Conservation (phyloP, 305 asterid species). For the Fraxinus latifolia region DNA sequence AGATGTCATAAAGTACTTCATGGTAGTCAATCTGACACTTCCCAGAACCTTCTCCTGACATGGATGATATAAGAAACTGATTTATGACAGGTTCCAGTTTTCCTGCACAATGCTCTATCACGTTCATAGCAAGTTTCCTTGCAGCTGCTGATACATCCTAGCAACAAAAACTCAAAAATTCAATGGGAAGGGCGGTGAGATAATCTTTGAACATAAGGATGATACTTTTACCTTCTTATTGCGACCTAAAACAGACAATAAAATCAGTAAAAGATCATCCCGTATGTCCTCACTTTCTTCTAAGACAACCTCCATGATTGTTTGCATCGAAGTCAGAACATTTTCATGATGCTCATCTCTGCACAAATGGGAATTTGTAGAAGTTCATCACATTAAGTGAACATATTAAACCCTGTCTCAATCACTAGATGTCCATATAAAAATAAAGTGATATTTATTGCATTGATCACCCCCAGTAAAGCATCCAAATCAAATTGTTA, state of each 20-base stretch:
- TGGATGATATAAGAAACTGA: constrained; percentile 75
- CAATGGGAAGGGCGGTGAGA: constrained; percentile 21
- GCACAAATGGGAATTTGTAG: constrained; percentile 20
- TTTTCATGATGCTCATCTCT: constrained; percentile 88
- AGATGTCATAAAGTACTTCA: constrained; percentile 72
- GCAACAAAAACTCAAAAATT: constrained; percentile 26
- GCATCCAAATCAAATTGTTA: not conserved
- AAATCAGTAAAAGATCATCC: constrained; percentile 62
- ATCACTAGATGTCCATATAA: not conserved
- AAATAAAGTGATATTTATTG: not conserved
- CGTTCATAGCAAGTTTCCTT: constrained; percentile 77
- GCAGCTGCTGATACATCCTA: constrained; percentile 72
- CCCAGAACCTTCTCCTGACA: constrained; percentile 71
- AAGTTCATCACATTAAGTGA: not conserved
- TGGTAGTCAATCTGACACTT: constrained; percentile 64
- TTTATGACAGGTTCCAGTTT: constrained; percentile 84
- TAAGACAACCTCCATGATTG: constrained; percentile 78
- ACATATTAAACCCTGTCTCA: not conserved
- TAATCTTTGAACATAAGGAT: constrained; percentile 13
- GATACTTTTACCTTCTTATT: constrained; percentile 51
- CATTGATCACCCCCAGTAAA: not conserved
- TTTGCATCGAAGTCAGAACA: constrained; percentile 86
- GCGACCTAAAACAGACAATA: constrained; percentile 79
- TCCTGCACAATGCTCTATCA: constrained; percentile 70
- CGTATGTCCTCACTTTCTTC: constrained; percentile 92